Conservation (phyloP, 1,139 yeast species). For the Fermentozyma sake region DNA sequence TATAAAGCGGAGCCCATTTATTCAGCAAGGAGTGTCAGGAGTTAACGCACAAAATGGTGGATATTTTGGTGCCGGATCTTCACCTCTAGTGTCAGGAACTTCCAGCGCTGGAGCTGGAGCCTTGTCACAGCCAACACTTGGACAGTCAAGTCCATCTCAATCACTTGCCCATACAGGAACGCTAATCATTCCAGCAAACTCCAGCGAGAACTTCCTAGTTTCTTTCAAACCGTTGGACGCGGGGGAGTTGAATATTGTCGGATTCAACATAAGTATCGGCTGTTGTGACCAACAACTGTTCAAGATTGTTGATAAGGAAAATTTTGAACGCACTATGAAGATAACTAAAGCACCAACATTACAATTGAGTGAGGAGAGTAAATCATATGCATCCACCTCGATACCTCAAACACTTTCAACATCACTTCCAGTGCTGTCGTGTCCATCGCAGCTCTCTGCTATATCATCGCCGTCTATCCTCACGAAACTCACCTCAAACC, state of each 20-base stretch:
- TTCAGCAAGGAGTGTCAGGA: not conserved
- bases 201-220: constrained; percentile 29
- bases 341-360: constrained; percentile 4
- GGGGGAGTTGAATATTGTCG: constrained; percentile 30
- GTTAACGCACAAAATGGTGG: not conserved
- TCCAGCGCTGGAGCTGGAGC: no score
- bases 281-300: constrained; percentile 30
- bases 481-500: constrained; percentile 18
- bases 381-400: no score
- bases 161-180: constrained; percentile 1
- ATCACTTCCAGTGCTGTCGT: no score
- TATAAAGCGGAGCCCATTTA: not conserved
- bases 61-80: not conserved
- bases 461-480: constrained; percentile 1
- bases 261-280: constrained; percentile 26
- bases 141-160: no score
- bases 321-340: constrained; percentile 12
- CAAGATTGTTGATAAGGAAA: constrained; percentile 25
- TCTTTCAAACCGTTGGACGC: constrained; percentile 31
- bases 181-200: constrained; percentile 22
- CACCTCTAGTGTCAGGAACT: not conserved
- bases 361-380: no score
- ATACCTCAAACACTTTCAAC: no score
- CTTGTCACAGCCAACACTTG: no score
- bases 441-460: no score